Evolutionary conservation across 2,329 filamentous ascomycete species (phyloP), one percentile per base, ranked within the genome.

Genomic region (Ophiocordyceps australis): DNA sequence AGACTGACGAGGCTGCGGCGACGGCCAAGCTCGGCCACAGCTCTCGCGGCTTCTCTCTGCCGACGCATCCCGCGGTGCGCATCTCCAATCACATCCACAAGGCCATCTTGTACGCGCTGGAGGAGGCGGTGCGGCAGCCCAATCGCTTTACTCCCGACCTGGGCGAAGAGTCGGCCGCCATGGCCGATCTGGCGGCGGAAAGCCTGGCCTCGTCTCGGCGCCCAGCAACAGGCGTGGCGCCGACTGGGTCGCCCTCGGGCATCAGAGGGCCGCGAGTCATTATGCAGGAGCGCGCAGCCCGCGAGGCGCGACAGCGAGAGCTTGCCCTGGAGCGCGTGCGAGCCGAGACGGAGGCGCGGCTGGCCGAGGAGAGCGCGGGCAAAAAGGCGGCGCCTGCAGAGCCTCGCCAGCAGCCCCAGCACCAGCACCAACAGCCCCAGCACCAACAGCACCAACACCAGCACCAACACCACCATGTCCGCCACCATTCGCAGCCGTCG

Each of bases 41-140:
- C 29, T 41, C 28, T 38, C 37, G 26, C 33, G 28, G 25, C 10
- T 10, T 19, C 17, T 10, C 10, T 19, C 17, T 10, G 17, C 7
- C 17, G 7, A 19, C 17, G 22, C 59, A 64, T 33, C 56, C 58
- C 6, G 52, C 54, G 28, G 47, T 63, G 32, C 72, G 70, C 41
- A 74, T 94, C 49, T 93, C 83, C 24, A 75, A 71, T 39, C 73
- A 79, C 36, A 93, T 82, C 24, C 79, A 81, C 35, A 80, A 78
- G 49, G 86, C 89, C 20, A 85, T 98, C 46, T 74, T 92, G 40
- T 95, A 79, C 59, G 73, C 83, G 20, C 69, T 95, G 30, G 85
- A 95, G 58, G 82, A 91, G 57, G 82, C 81, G 20, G 65, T 95
- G 37, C 76, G 85, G 38, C 68, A 75, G 24, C 83, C 86, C 3